Evolutionary conservation across 2,329 filamentous ascomycete species (phyloP).

Genomic region (Paracoccidioides brasiliensis): DNA sequence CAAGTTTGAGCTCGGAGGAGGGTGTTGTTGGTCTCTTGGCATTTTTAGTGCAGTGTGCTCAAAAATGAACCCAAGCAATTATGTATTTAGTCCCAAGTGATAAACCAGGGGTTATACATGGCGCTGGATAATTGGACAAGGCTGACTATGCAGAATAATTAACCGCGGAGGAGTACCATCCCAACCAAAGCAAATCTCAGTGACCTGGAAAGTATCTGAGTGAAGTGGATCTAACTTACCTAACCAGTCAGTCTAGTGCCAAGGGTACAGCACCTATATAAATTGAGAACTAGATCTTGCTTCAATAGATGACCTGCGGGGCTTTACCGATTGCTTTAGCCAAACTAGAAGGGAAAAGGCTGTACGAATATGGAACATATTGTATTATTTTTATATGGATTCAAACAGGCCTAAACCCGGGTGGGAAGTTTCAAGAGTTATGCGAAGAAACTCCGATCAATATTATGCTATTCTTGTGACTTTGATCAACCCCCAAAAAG

Average conservation of each 20-base stretch:
- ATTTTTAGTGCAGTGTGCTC: no score
- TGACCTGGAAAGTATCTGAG: no score
- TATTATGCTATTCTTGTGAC: not conserved
- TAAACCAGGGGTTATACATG: no score
- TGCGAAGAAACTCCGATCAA: not conserved
- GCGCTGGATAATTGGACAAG: no score
- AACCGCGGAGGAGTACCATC: no score
- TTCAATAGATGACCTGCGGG: not conserved
- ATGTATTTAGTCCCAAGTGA: no score
- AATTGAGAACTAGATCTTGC: not conserved
- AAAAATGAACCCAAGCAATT: no score
- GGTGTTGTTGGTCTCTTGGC: no score
- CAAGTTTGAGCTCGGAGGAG: no score
- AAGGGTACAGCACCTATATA: not conserved
- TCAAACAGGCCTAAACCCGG: not conserved
- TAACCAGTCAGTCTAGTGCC: not conserved
- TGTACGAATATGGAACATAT: not conserved
- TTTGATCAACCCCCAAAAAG: not conserved
- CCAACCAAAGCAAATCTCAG: no score
- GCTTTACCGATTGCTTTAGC: not conserved
- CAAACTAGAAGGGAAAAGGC: not conserved
- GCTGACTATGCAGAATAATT: no score
- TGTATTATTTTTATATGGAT: not conserved
- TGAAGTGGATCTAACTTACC: not conserved
- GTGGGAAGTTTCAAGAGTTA: not conserved